These are phyloP conservation scores for Calonectria multiphialidica DNA, from an alignment of 2,329 filamentous ascomycete genomes.

Conservation along the genomic window DNA sequence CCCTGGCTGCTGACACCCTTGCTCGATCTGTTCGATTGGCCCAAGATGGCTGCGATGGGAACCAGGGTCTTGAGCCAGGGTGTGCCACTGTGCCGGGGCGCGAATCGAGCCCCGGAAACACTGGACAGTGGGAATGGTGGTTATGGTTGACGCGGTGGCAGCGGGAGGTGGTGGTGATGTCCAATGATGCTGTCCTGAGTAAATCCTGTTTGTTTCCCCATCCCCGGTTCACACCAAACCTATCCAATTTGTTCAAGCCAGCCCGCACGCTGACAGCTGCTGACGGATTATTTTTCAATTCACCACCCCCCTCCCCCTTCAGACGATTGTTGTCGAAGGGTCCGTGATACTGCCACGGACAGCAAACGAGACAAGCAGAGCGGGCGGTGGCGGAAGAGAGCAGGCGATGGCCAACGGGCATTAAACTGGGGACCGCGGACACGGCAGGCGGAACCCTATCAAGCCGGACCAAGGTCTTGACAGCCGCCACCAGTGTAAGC, in stretches of 20 bases:
- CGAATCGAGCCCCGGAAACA: constrained; percentile 15
- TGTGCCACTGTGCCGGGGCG: constrained; percentile 37
- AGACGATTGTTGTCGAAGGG: constrained; percentile 12
- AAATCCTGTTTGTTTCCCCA: constrained; percentile 16
- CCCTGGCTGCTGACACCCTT: constrained; percentile 37
- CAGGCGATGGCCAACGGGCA: neutral
- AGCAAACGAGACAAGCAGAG: neutral
- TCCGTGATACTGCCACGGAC: constrained; percentile 19
- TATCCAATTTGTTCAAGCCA: neutral
- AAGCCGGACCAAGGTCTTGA: constrained; percentile 15
- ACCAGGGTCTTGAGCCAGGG: constrained; percentile 20
- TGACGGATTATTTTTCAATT: neutral
- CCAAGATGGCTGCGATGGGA: constrained; percentile 22
- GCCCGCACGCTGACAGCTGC: neutral
- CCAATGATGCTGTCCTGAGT: neutral
- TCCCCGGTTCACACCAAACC: neutral
- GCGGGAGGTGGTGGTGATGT: constrained; percentile 1
- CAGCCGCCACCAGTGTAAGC: constrained; percentile 23
- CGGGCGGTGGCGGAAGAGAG: neutral
- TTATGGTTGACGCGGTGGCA: constrained; percentile 6
- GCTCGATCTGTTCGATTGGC: constrained; percentile 35
- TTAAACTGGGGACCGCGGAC: neutral
- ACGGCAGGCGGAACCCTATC: constrained; percentile 8
- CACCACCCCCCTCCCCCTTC: neutral
- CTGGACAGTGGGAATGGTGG: neutral